These are phyloP conservation scores for Brassica carinata DNA, from an alignment of 345 rosid species.

Conservation along the genomic window DNA sequence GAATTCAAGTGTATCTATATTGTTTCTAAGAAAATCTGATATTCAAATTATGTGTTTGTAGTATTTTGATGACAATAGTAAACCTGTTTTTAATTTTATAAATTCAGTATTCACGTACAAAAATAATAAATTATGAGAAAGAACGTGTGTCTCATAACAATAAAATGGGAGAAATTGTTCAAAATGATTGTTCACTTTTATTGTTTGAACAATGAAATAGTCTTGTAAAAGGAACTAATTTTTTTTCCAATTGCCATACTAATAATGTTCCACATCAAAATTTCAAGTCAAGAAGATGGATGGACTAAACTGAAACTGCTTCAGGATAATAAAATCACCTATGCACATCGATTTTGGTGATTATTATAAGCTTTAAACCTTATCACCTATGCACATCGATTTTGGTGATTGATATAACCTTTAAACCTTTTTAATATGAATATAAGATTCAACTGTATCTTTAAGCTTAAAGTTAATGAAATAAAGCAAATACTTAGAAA, in stretches of 20 bases:
- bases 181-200: neutral
- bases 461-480: neutral
- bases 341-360: slow-evolving; percentile 5
- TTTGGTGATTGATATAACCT: neutral
- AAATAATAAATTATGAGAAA: neutral
- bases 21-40: neutral
- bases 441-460: slow-evolving; percentile 14
- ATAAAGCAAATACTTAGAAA: slow-evolving; percentile 1
- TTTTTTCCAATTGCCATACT: neutral
- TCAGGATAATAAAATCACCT: neutral
- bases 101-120: neutral
- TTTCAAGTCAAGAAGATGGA: slow-evolving; percentile 26
- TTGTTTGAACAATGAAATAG: neutral
- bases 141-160: neutral
- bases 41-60: neutral
- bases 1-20: neutral
- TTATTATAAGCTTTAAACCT: neutral
- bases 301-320: neutral
- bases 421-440: neutral
- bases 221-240: neutral
- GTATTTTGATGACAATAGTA: neutral
- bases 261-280: neutral
- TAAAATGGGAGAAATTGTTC: neutral
- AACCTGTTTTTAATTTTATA: neutral
- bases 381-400: neutral